Evolutionary conservation across 2,329 filamentous ascomycete genomes (phyloP).

Genomic region (Exserohilum rostratum): DNA sequence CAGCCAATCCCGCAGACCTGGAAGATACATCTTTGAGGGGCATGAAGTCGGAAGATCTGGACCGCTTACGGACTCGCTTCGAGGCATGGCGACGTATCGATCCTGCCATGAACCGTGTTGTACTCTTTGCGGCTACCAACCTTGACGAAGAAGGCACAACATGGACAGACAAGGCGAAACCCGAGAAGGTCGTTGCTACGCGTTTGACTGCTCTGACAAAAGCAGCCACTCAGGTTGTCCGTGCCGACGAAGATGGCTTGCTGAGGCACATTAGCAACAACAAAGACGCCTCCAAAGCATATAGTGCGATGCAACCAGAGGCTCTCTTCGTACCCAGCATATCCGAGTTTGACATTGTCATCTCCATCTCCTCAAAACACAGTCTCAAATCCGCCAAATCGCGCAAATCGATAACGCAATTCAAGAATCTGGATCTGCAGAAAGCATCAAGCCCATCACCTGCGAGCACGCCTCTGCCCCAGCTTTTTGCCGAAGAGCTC

Average conservation of each 20-base stretch:
- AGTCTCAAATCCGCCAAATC: conserved; percentile 42
- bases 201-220: conserved; percentile 83
- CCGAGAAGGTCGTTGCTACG: conserved; percentile 81
- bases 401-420: conserved; percentile 57
- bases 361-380: conserved; percentile 69
- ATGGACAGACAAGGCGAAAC: conserved; percentile 73
- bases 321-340: conserved; percentile 75
- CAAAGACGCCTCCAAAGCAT: not conserved
- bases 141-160: conserved; percentile 77
- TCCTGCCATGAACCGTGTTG: conserved; percentile 81
- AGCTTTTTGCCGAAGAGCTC: conserved; percentile 71
- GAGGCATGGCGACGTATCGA: conserved; percentile 88
- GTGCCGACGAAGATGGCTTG: conserved; percentile 60
- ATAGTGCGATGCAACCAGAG: conserved; percentile 50
- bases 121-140: conserved; percentile 81
- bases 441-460: conserved; percentile 29
- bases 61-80: conserved; percentile 72
- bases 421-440: conserved; percentile 79
- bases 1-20: conserved; percentile 25
- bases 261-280: conserved; percentile 20
- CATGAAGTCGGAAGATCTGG: conserved; percentile 66
- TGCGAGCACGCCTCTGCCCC: conserved; percentile 64
- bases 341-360: conserved; percentile 82
- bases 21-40: conserved; percentile 24
- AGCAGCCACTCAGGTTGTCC: conserved; percentile 64